Base-by-base conservation (phyloP, 306 rosid genomes). In the Casuarina equisetifolia region DNA sequence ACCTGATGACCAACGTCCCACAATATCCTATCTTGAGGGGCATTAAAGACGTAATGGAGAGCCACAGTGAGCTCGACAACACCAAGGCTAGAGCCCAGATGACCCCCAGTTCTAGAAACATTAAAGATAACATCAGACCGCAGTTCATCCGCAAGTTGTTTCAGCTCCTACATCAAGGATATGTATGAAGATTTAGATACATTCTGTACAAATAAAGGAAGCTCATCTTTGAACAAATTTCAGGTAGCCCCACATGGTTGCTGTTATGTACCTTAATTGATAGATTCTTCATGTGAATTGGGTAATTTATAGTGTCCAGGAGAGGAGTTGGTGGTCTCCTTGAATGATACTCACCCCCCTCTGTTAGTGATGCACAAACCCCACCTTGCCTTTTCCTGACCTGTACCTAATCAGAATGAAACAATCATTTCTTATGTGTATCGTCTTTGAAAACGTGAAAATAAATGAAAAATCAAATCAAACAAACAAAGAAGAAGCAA, bases 1-100 rank as follows among this genome's bases (percentile, higher is more conserved):
- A 92, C 98, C 97, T 95, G 97, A 83, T 95, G 99, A 58, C 99
- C 99, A 80, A 95, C 99, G 78, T 95, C 99, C 99, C 99, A 95
- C 63, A 95, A 36, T 46, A 95, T 91, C 85, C 77, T 95, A 74
- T 95, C 99, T 39, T 75, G 89, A 75, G 99, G 99, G 48, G 97
- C 61, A 83, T 92, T 95, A 79, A 95, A 95, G 79, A 92, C 97
- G 80, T 88, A 95, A 70, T 92, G 99, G 57, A 95, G 97, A 63
- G 99, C 99, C 76, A 95, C 97, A 68, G 99, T 92, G 76, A 92
- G 97, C 83, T 95, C 97, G 9, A 95, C 97, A 49, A 95, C 97
- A 79, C 99, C 99, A 68, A 92, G 93, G 85, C 96, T 92, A 55
- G 99, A 96, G 39, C 99, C 99, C 20, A 92, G 62, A 85, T 96